Percentiles rank a stretch among this genome's conserved stretches.
These are phyloP conservation scores for Citrus glauca DNA, from an alignment of 345 rosid species.

Conservation along the genomic window DNA sequence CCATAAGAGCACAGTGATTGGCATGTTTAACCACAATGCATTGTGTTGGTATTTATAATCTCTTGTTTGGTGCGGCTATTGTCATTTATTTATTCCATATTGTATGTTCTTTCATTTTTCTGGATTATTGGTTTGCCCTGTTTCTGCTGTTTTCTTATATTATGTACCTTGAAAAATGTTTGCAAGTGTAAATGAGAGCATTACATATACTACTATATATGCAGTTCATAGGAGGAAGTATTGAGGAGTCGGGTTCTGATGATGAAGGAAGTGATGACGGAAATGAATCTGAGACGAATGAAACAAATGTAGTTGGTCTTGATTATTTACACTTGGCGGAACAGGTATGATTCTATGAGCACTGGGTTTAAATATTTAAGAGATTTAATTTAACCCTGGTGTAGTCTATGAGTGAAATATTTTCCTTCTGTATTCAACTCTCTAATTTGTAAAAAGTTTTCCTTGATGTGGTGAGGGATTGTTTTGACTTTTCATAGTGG, in stretches of 20 bases:
- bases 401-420: not conserved
- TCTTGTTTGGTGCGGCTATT: not conserved
- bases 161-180: not conserved
- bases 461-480: not conserved
- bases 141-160: too few relatives aligned
- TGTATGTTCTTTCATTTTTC: not conserved
- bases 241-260: slow-evolving; percentile 41
- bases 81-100: not conserved
- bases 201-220: slow-evolving; percentile 10
- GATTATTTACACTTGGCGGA: slow-evolving; percentile 45
- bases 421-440: not conserved
- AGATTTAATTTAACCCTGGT: not conserved
- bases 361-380: not conserved
- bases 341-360: slow-evolving; percentile 33
- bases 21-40: not conserved
- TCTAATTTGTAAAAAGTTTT: not conserved
- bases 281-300: slow-evolving; percentile 28
- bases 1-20: not conserved
- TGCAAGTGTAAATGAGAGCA: not conserved
- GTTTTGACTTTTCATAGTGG: not conserved
- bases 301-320: slow-evolving; percentile 26
- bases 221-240: slow-evolving; percentile 70
- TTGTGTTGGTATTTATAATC: not conserved
- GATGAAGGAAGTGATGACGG: slow-evolving; percentile 42
- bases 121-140: not conserved